These are phyloP conservation scores for Phytopythium boreale DNA, from an alignment of 352 stramenopile species.

Conservation along the genomic window DNA sequence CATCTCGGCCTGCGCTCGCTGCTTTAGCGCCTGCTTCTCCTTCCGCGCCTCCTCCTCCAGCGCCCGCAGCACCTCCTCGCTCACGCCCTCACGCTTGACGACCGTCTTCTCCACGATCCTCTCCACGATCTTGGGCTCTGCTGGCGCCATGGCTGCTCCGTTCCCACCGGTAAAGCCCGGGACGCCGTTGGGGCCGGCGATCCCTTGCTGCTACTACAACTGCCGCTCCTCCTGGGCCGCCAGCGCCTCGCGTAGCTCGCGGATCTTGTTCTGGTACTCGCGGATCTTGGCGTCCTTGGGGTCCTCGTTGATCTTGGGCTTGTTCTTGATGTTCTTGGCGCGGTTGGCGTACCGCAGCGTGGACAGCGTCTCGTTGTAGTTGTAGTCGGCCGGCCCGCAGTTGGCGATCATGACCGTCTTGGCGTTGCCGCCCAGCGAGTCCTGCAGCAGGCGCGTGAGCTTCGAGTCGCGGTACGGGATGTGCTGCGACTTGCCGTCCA, in stretches of 20 bases:
- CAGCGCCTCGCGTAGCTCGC: no score
- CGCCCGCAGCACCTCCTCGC: constrained; percentile 74
- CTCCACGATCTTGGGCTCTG: constrained; percentile 46
- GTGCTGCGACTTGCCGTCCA: constrained; percentile 89
- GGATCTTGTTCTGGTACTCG: constrained; percentile 96
- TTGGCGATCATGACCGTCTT: constrained; percentile 98
- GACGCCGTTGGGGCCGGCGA: neutral
- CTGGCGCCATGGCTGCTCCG: neutral
- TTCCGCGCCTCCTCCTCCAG: constrained; percentile 61
- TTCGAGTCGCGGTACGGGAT: constrained; percentile 93
- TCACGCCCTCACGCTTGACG: constrained; percentile 71
- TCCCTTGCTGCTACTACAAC: neutral
- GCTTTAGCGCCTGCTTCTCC: neutral
- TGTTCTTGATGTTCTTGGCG: constrained; percentile 99
- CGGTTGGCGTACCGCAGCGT: constrained; percentile 96
- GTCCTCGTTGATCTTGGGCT: constrained; percentile 98
- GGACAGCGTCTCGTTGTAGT: constrained; percentile 95
- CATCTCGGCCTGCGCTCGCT: constrained; percentile 2
- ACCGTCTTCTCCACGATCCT: constrained; percentile 75
- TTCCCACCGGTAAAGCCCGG: constrained; percentile 14
- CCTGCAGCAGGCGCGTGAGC: constrained; percentile 88
- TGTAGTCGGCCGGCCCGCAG: constrained; percentile 96
- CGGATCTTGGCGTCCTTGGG: constrained; percentile 97
- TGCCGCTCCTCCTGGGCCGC: neutral
- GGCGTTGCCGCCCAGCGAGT: constrained; percentile 91